phyloP scores from a whole-genome alignment of 192 early-diverging fungal genomes.

The Rhizophagus clarus region DNA sequence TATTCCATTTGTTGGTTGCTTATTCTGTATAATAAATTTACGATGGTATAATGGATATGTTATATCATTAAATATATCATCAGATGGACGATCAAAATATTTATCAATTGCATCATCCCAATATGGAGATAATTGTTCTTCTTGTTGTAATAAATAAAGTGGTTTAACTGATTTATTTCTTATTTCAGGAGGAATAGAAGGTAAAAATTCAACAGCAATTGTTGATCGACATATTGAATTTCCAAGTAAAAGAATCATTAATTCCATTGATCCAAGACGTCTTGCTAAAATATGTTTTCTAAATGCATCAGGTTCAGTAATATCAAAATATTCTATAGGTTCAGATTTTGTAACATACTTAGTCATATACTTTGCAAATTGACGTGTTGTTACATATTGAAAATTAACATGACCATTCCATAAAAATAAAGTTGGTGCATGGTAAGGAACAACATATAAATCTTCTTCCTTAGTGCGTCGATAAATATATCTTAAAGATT shows the following conservation, averaged over 20 bases:
- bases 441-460: not conserved
- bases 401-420: constrained; percentile 1
- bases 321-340: not conserved
- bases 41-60: not conserved
- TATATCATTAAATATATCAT: not conserved
- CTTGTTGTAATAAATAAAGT: not conserved
- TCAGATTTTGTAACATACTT: constrained; percentile 3
- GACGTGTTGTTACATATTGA: not conserved
- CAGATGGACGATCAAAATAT: not conserved
- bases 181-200: not conserved
- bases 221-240: not conserved
- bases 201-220: not conserved
- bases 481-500: too few species aligned
- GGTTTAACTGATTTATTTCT: not conserved
- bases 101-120: constrained; percentile 2
- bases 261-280: not conserved
- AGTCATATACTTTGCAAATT: constrained; percentile 5
- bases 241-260: not conserved
- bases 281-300: not conserved
- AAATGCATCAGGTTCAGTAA: not conserved
- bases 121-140: not conserved
- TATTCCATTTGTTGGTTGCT: not conserved
- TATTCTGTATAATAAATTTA: not conserved
- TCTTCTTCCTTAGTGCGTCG: too few species aligned
- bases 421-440: not conserved